A percentile compares a stretch with the other conserved stretches of the same genome.
Evolutionary conservation across 148 eudicot genomes (phyloP).

Genomic region (Camellia sinensis): DNA sequence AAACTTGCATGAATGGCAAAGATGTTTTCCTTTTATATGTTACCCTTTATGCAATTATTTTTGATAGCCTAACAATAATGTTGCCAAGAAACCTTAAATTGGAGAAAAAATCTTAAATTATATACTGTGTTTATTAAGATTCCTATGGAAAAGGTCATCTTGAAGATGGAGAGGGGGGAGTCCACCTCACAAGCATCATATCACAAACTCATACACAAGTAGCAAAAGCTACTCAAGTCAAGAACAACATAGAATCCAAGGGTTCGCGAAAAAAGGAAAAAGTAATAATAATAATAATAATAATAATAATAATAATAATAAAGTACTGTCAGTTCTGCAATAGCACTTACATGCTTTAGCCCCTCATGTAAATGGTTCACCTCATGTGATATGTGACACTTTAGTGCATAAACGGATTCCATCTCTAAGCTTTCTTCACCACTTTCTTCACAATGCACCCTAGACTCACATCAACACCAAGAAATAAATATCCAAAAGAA

Average conservation of each 20-base stretch:
- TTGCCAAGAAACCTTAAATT: neutral
- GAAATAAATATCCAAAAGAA: neutral
- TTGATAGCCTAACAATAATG: neutral
- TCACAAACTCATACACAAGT: neutral
- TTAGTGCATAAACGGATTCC: slow-evolving; percentile 81
- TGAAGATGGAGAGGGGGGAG: neutral
- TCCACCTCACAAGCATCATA: neutral
- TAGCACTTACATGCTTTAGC: slow-evolving; percentile 71
- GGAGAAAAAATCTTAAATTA: neutral
- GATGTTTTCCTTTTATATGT: neutral
- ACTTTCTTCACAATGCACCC: slow-evolving; percentile 97
- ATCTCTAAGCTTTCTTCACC: slow-evolving; percentile 91
- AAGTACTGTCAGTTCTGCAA: neutral
- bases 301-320: too few relatives aligned
- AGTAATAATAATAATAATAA: too few relatives aligned
- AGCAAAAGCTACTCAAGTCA: neutral
- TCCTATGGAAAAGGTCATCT: neutral
- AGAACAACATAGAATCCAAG: neutral
- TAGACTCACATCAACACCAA: slow-evolving; percentile 27
- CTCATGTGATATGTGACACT: slow-evolving; percentile 97
- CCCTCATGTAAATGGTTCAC: slow-evolving; percentile 98
- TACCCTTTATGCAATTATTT: neutral
- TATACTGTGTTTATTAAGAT: neutral
- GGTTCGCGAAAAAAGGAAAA: neutral
- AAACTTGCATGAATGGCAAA: neutral